phyloP scores from a whole-genome alignment of 331 rosid genomes.

The Rosa hybrid region DNA sequence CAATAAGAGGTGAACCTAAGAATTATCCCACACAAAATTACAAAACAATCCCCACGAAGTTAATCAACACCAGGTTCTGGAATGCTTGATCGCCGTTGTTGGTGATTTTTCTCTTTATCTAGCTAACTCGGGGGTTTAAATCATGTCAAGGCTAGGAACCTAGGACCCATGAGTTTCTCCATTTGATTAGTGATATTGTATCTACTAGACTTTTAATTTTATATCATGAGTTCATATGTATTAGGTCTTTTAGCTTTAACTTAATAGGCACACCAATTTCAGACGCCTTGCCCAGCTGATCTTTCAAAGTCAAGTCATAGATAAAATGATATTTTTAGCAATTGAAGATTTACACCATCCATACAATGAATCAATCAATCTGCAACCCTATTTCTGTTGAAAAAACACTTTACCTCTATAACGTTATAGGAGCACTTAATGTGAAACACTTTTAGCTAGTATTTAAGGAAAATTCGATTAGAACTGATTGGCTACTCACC shows the following conservation, averaged over 20 bases:
- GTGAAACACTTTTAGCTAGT: no score
- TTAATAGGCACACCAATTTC: background rate
- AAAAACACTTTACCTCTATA: no score
- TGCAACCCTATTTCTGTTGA: no score
- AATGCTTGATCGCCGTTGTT: background rate
- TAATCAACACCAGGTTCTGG: background rate
- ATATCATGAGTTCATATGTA: background rate
- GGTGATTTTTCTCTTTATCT: background rate
- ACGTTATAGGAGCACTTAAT: no score
- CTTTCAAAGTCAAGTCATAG: background rate
- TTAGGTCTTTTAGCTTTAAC: background rate
- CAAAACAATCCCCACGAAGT: background rate
- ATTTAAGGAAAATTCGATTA: no score
- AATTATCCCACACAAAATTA: background rate
- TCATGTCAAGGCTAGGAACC: background rate
- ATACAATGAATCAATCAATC: no score
- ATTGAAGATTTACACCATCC: no score
- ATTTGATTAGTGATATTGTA: background rate
- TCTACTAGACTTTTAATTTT: background rate
- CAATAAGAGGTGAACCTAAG: no score
- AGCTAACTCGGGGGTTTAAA: background rate
- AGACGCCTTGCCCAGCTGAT: background rate
- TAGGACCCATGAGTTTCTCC: no score
- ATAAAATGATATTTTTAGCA: no score
- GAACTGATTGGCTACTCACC: no score